Evolutionary conservation across 139 green algal genomes (phyloP), one percentile per base, ranked within the genome.

Genomic region (Picochlorum sp.): DNA sequence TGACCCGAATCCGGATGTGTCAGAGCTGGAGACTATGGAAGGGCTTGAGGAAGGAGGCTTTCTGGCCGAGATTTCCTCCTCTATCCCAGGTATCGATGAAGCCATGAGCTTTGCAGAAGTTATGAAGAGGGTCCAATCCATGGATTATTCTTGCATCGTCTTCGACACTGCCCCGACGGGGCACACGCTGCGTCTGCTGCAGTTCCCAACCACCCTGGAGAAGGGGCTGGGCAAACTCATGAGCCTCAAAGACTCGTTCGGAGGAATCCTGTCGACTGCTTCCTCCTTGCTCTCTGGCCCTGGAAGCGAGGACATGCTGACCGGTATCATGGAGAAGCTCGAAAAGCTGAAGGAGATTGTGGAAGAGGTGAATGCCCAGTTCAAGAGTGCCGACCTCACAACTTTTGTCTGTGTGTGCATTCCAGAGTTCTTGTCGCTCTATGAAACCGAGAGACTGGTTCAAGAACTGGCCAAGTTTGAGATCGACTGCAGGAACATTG

Each of bases 391-490:
- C 0, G 77, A 86, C 18, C 66, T 96, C 21, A 98, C 92, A n/a
- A 98, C 92, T 1, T 98, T 98, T 77, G 91, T 98, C 60, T 95
- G 86, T 61, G 92, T 98, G 15, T 98, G 92, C 83, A 98, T 98
- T 58, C 91, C 92, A 15, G 92, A 98, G 82, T 98, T 98, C 72
- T 82, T 98, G 8, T 92, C 79, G 9, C 78, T 98, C 14, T 98
- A 98, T 65, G 92, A 98, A 82, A 98, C 92, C 26, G 92, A 98
- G 76, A 81, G 92, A 2, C 81, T 98, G 14, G 89, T 98, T 28
- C 87, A 96, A 77, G 92, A 98, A 74, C 85, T 98, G 66, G 90
- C 91, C n/a, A 85, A 84, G 56, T 97, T 90, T 69, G 89, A 95
- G 30, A 98, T 98, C 18, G 92, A 98, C 77, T 82, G 71, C 47